phyloP scores from a whole-genome alignment of 495 filamentous ascomycete genomes.

The Penicillium salamii region DNA sequence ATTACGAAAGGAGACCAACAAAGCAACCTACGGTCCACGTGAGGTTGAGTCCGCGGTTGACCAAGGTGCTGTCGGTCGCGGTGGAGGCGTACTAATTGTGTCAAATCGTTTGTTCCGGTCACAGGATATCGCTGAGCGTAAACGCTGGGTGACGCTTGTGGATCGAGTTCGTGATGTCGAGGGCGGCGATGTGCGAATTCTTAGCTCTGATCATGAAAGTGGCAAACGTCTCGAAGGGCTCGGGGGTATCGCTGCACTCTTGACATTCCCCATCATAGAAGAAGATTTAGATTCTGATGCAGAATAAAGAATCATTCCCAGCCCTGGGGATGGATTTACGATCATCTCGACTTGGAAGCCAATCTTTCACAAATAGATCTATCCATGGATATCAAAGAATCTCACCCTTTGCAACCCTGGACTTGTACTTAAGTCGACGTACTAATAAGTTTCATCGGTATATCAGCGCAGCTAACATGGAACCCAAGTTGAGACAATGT shows the following conservation, averaged over 20 bases:
- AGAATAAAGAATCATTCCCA: constrained; percentile 5
- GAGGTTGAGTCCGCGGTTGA: constrained; percentile 85
- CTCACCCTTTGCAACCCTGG: no score
- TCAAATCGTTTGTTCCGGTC: constrained; percentile 83
- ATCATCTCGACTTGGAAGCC: no score
- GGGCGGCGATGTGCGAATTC: constrained; percentile 81
- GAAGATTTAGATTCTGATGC: constrained; percentile 46
- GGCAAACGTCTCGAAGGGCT: constrained; percentile 80
- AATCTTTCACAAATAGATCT: no score
- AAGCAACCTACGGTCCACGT: constrained; percentile 85
- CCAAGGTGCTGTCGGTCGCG: constrained; percentile 84
- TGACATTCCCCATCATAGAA: constrained; percentile 82
- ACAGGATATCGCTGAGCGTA: constrained; percentile 75
- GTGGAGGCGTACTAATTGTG: constrained; percentile 80
- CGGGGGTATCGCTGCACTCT: constrained; percentile 83
- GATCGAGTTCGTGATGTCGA: constrained; percentile 82
- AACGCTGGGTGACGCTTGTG: constrained; percentile 79
- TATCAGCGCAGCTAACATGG: no score
- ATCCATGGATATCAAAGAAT: no score
- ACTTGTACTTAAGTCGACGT: no score
- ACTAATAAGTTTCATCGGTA: no score
- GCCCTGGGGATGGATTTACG: no score
- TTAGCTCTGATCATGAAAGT: constrained; percentile 94
- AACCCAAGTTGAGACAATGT: no score
- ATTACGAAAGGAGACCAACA: constrained; percentile 79